A percentile compares a stretch with the other conserved stretches of the same genome.
These are phyloP conservation scores for Drechslerella stenobrocha DNA, from an alignment of 2,329 filamentous ascomycete genomes.

Conservation along the genomic window DNA sequence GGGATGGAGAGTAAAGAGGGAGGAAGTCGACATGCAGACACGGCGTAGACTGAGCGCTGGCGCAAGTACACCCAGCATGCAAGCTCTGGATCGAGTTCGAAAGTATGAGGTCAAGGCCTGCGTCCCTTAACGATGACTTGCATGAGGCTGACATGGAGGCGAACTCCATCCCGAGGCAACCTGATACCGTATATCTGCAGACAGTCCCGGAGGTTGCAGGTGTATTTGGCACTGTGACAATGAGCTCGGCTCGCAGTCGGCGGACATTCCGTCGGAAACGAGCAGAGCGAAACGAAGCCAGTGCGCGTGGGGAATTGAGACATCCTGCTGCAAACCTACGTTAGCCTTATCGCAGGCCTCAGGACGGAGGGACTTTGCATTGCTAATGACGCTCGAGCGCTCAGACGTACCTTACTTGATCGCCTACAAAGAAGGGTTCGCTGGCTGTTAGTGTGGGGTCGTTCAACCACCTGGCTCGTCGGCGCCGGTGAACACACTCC, in stretches of 20 bases:
- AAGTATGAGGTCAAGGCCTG: neutral
- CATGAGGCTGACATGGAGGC: constrained; percentile 22
- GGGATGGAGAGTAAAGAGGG: constrained; percentile 17
- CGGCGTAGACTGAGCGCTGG: neutral
- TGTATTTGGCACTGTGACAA: neutral
- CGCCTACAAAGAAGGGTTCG: neutral
- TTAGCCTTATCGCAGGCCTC: constrained; percentile 30
- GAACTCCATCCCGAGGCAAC: constrained; percentile 10
- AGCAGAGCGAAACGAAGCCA: neutral
- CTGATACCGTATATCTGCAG: constrained; percentile 1
- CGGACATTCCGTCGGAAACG: constrained; percentile 4
- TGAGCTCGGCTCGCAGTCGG: constrained; percentile 4
- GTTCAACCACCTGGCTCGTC: neutral
- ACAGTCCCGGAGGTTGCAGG: neutral
- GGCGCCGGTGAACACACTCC: constrained; percentile 16
- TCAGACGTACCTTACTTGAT: constrained; percentile 1
- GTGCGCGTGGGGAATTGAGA: constrained; percentile 34
- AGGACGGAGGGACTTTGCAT: constrained; percentile 2
- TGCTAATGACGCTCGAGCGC: neutral
- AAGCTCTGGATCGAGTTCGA: neutral
- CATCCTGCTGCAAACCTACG: constrained; percentile 12
- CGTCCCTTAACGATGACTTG: constrained; percentile 18
- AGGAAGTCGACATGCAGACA: neutral
- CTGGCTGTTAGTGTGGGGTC: constrained; percentile 1
- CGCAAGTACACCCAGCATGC: neutral